These are phyloP conservation scores for Herpetomonas samuelpessoai DNA, from an alignment of 208 protist species.

Conservation along the genomic window DNA sequence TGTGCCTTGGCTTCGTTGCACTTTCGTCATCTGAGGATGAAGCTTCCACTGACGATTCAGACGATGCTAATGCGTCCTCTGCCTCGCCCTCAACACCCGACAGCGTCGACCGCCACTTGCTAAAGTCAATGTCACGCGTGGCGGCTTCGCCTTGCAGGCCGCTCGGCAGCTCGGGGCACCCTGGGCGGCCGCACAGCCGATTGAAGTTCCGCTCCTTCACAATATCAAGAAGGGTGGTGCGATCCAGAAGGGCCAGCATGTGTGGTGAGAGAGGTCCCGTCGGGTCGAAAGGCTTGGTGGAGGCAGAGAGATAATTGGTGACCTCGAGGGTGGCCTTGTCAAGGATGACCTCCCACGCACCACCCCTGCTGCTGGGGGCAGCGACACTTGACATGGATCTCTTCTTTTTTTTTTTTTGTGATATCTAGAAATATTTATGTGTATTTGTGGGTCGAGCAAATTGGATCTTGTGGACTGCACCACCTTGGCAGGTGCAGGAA, in stretches of 20 bases:
- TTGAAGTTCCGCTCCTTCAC: constrained; percentile 67
- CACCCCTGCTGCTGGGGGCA: constrained; percentile 7
- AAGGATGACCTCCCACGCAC: constrained; percentile 64
- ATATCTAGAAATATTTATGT: constrained; percentile 8
- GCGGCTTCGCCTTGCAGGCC: constrained; percentile 12
- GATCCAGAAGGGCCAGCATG: constrained; percentile 70
- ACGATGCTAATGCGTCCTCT: too few relatives aligned
- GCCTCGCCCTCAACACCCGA: background rate
- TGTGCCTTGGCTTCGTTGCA: too few relatives aligned
- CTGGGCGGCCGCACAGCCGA: constrained; percentile 54
- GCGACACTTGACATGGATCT: background rate
- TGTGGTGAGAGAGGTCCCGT: constrained; percentile 22
- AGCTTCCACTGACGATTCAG: too few relatives aligned
- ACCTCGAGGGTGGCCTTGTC: constrained; percentile 56
- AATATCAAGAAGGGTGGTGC: constrained; percentile 45
- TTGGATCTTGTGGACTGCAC: background rate
- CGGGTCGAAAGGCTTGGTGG: constrained; percentile 37
- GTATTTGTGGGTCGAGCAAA: constrained; percentile 1
- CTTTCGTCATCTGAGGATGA: too few relatives aligned
- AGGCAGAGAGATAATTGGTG: constrained; percentile 44
- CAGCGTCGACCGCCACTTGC: background rate
- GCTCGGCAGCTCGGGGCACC: constrained; percentile 44
- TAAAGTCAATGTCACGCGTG: background rate
- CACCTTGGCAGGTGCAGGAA: background rate
- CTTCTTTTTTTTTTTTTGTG: constrained; percentile 8